phyloP scores from a whole-genome alignment of 179 eudicot species.

The Nepenthes alata region DNA sequence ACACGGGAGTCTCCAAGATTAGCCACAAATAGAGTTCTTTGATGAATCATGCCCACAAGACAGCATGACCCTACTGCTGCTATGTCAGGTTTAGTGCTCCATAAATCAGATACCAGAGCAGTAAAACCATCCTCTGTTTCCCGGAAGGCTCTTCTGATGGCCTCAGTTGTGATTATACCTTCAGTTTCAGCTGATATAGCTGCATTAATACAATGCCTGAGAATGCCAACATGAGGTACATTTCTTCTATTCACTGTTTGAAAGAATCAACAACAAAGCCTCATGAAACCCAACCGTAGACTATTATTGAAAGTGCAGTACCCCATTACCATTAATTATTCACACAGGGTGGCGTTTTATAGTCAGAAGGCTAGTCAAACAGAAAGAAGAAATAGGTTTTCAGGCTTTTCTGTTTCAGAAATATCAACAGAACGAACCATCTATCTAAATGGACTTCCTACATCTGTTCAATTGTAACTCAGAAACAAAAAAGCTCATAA shows the following conservation, averaged over 20 bases:
- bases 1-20: slow-evolving; percentile 69
- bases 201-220: slow-evolving; percentile 29
- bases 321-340: too few species aligned
- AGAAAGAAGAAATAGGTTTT: background rate
- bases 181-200: slow-evolving; percentile 32
- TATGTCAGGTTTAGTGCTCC: slow-evolving; percentile 37
- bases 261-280: background rate
- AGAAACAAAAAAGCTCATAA: too few species aligned
- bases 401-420: background rate
- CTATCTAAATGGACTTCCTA: too few species aligned
- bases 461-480: too few species aligned
- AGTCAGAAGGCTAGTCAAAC: too few species aligned
- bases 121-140: slow-evolving; percentile 54
- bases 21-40: slow-evolving; percentile 52
- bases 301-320: background rate
- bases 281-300: too few species aligned
- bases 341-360: too few species aligned
- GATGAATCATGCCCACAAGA: slow-evolving; percentile 50
- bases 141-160: slow-evolving; percentile 45
- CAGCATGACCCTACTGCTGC: slow-evolving; percentile 66
- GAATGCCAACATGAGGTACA: too few species aligned
- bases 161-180: slow-evolving; percentile 47
- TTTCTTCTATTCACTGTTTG: background rate
- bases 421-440: too few species aligned
- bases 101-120: slow-evolving; percentile 35